Percentiles rank a stretch among this genome's conserved stretches.
phyloP scores from a whole-genome alignment of 2,329 filamentous ascomycete genomes.

The Exophiala bonariae region DNA sequence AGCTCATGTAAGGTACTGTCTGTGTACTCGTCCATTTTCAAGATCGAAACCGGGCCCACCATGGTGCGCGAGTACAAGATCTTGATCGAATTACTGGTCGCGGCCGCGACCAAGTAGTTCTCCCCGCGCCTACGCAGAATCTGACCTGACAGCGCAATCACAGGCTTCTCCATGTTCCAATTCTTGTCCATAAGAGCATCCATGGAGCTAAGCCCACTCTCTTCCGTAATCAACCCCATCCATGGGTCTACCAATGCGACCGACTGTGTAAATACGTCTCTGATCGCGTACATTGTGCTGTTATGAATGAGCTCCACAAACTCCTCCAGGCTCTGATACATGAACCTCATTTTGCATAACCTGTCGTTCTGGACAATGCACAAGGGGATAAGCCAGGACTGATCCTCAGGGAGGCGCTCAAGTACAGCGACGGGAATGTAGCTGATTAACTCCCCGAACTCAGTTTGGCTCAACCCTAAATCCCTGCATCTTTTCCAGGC shows the following conservation, averaged over 20 bases:
- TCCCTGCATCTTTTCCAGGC: not conserved
- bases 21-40: slow-evolving; percentile 3
- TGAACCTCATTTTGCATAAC: slow-evolving; percentile 3
- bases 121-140: not conserved
- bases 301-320: slow-evolving; percentile 1
- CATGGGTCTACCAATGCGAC: not conserved
- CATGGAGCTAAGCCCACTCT: not conserved
- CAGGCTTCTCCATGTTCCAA: slow-evolving; percentile 6
- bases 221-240: not conserved
- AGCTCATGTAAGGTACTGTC: not conserved
- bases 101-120: not conserved
- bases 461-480: not conserved
- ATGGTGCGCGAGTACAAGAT: slow-evolving; percentile 1
- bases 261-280: not conserved
- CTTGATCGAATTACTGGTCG: not conserved
- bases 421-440: not conserved
- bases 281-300: not conserved
- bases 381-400: not conserved
- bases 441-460: not conserved
- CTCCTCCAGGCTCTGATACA: not conserved
- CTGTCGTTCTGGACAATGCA: slow-evolving; percentile 1
- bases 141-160: not conserved
- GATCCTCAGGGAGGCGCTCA: not conserved
- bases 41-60: slow-evolving; percentile 1
- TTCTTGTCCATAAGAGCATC: not conserved